phyloP scores from a whole-genome alignment of 352 stramenopile species.

The Salisapilia sapeloensis region DNA sequence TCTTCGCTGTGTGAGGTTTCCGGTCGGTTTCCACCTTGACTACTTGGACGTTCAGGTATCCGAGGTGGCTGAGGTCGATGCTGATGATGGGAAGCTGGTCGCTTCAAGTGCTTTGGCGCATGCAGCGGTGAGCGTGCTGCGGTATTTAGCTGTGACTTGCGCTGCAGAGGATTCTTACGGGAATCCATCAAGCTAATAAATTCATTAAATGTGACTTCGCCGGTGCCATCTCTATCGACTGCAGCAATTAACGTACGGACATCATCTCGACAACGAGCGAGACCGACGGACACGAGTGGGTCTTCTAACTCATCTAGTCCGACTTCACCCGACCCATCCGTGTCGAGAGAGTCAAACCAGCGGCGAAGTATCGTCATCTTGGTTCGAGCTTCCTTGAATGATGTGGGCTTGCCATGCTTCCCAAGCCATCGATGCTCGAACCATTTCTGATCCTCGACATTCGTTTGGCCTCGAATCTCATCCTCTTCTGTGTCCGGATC shows the following conservation, averaged over 20 bases:
- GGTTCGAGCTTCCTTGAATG: constrained; percentile 43
- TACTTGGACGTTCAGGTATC: not conserved
- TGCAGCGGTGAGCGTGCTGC: constrained; percentile 14
- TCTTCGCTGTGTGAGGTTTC: not conserved
- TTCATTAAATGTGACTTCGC: constrained; percentile 54
- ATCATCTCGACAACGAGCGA: constrained; percentile 54
- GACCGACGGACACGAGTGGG: constrained; percentile 74
- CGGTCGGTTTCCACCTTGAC: not conserved
- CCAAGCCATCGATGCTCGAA: constrained; percentile 60
- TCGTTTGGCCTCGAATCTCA: too few relatives aligned
- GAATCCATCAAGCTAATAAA: constrained; percentile 60
- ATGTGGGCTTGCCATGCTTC: constrained; percentile 52
- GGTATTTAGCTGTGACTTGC: too few relatives aligned
- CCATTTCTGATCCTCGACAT: constrained; percentile 54
- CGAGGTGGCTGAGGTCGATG: not conserved
- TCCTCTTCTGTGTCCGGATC: too few relatives aligned
- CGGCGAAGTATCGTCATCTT: constrained; percentile 49
- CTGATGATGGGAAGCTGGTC: too few relatives aligned
- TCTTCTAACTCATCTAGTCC: constrained; percentile 73
- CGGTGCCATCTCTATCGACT: constrained; percentile 42
- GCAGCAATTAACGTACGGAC: constrained; percentile 55
- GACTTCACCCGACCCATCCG: constrained; percentile 62
- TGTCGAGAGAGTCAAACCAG: constrained; percentile 83
- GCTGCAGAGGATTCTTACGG: constrained; percentile 18
- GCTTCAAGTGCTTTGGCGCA: constrained; percentile 24